Evolutionary conservation across 2,329 filamentous ascomycete genomes (phyloP), one percentile per base, ranked within the genome.

Genomic region (Xylariales sp.): DNA sequence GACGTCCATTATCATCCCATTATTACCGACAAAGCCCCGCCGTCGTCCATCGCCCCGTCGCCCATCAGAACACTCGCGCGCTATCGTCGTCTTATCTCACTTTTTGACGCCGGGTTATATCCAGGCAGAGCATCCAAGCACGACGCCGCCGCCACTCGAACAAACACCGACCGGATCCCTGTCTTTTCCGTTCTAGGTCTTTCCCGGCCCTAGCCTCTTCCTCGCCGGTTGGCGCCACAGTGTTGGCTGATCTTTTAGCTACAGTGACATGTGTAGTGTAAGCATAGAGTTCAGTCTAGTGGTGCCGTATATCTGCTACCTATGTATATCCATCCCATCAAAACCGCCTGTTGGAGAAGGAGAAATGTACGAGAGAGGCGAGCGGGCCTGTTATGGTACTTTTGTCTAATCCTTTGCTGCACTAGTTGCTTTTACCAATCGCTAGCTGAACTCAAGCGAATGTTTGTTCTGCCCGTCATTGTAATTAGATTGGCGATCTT

Each of bases 331-430:
- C 12, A 41, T 41, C 39, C 39, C 4, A 14, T 12, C 39, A 41
- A 14, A 10, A 41, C 39, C 14, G 39, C 14, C 14, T 41, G 39
- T 41, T 41, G 39, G 39, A 41, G 39, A 41, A 14, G n/a, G 52
- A 43, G 16, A 18, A 30, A 39, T 48, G 39, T 50, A 62, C 8
- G 45, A 53, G 39, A 57, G 36, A 34, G 39, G 39, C 39, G 9
- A 14, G 39, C 63, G 39, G 12, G 39, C 63, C 52, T 61, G 64
- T 50, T 70, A 45, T 56, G 39, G 69, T 64, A 63, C 69, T 69
- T 69, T 56, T 56, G 54, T 56, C 32, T 32, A 43, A 56, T 4
- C 23, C 54, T 43, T 28, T n/a, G 18, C 54, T 55, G 23, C 23
- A 56, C 39, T 56, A 56, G 39, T 56, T 56, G 54, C 39, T 45